These are phyloP conservation scores for Hirschfeldia incana DNA, from an alignment of 345 rosid genomes.

Conservation along the genomic window DNA sequence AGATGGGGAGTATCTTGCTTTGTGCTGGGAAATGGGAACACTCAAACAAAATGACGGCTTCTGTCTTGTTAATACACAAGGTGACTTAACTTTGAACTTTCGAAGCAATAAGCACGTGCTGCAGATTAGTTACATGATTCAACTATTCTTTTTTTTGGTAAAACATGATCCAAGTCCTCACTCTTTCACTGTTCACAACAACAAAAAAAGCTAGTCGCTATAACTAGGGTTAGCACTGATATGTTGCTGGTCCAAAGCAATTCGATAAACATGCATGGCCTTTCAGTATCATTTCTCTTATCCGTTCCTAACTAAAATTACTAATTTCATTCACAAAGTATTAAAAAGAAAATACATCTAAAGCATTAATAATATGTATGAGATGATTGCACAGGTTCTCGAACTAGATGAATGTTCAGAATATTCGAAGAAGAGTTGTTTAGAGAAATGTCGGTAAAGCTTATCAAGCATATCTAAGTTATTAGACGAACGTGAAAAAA, in stretches of 20 bases:
- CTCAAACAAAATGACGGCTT: neutral
- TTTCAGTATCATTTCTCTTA: neutral
- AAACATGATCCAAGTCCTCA: neutral
- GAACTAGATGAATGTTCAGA: neutral
- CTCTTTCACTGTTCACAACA: neutral
- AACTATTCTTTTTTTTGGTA: neutral
- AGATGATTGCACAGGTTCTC: neutral
- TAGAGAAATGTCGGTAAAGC: neutral
- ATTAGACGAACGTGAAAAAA: neutral
- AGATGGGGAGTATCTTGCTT: neutral
- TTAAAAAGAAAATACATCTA: neutral
- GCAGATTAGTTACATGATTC: neutral
- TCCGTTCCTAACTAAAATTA: neutral
- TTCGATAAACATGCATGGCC: neutral
- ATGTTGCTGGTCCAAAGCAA: constrained; percentile 8
- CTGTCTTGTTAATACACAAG: neutral
- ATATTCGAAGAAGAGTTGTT: neutral
- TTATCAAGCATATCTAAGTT: neutral
- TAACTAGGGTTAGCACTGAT: neutral
- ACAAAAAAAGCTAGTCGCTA: neutral
- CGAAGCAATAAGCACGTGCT: neutral
- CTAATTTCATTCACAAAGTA: neutral
- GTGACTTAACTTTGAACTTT: neutral
- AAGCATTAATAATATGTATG: neutral
- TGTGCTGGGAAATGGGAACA: constrained; percentile 1